These are phyloP conservation scores for Taiwanofungus camphoratus DNA, from an alignment of 1,284 basidiomycete genomes.

Conservation along the genomic window DNA sequence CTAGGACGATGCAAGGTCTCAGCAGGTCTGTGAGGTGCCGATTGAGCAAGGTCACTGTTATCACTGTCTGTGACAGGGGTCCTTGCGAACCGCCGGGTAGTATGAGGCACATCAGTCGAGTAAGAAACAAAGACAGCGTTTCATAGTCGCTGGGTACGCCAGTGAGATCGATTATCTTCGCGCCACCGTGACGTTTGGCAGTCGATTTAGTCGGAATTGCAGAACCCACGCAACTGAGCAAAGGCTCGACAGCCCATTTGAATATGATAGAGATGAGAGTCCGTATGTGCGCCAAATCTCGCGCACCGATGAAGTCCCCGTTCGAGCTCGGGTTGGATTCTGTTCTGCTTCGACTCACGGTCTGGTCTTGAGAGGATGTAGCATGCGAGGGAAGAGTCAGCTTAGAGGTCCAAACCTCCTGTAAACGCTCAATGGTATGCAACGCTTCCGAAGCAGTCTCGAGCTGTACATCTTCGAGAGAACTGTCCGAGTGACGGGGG, in stretches of 20 bases:
- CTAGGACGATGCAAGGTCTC: slow-evolving; percentile 51
- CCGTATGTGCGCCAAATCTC: slow-evolving; percentile 57
- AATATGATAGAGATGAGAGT: slow-evolving; percentile 62
- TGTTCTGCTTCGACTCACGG: slow-evolving; percentile 14
- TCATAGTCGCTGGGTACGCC: slow-evolving; percentile 37
- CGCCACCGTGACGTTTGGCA: slow-evolving; percentile 11
- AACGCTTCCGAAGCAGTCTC: slow-evolving; percentile 55
- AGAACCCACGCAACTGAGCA: slow-evolving; percentile 39
- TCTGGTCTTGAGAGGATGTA: slow-evolving; percentile 3
- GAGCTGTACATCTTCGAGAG: slow-evolving; percentile 41
- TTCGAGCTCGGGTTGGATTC: background rate
- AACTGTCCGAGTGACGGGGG: slow-evolving; percentile 10
- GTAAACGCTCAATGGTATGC: slow-evolving; percentile 44
- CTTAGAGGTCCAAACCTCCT: slow-evolving; percentile 32
- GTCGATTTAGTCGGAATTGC: slow-evolving; percentile 36
- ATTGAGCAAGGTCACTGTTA: slow-evolving; percentile 56
- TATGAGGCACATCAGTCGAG: slow-evolving; percentile 41
- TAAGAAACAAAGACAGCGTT: slow-evolving; percentile 35
- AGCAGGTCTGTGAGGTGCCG: slow-evolving; percentile 54
- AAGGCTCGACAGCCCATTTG: slow-evolving; percentile 59
- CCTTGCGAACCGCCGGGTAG: slow-evolving; percentile 45
- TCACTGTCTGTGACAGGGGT: slow-evolving; percentile 45
- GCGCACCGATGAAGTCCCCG: slow-evolving; percentile 49
- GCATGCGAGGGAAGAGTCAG: no score
- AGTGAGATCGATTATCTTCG: slow-evolving; percentile 40